Percentiles rank a stretch among this genome's conserved stretches.
phyloP scores from a whole-genome alignment of 2,329 filamentous ascomycete species.

The Alternaria metachromatica region DNA sequence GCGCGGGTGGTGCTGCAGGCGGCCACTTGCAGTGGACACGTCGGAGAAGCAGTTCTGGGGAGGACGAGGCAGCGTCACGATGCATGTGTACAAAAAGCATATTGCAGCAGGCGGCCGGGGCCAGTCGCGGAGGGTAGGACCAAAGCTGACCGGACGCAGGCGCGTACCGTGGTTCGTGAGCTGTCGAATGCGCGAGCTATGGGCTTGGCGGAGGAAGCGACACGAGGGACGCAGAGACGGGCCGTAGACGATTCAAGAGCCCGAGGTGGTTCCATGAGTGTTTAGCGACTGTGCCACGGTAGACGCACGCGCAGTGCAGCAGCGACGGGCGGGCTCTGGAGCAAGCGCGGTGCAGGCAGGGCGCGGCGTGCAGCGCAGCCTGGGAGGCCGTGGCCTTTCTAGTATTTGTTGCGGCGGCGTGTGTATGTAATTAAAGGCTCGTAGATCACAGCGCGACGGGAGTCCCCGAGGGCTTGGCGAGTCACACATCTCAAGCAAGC shows the following conservation, averaged over 20 bases:
- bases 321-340: not conserved
- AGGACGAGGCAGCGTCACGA: not conserved
- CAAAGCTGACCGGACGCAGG: constrained; percentile 12
- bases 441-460: constrained; percentile 33
- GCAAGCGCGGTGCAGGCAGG: constrained; percentile 10
- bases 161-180: constrained; percentile 30
- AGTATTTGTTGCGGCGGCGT: constrained; percentile 3
- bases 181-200: constrained; percentile 18
- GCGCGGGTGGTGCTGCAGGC: constrained; percentile 30
- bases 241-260: constrained; percentile 28
- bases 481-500: constrained; percentile 29
- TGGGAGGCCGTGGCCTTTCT: not conserved
- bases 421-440: constrained; percentile 27
- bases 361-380: not conserved
- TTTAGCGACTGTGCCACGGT: constrained; percentile 8
- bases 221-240: constrained; percentile 27
- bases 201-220: constrained; percentile 22
- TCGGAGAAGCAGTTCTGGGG: not conserved
- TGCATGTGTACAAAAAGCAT: not conserved
- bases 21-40: constrained; percentile 14
- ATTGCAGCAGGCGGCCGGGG: constrained; percentile 5
- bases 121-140: constrained; percentile 8
- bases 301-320: constrained; percentile 5
- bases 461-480: constrained; percentile 27
- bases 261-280: constrained; percentile 24